Evolutionary conservation across 495 filamentous ascomycete genomes (phyloP), one percentile per base, ranked within the genome.

Genomic region (Hypoxylon fuscum): DNA sequence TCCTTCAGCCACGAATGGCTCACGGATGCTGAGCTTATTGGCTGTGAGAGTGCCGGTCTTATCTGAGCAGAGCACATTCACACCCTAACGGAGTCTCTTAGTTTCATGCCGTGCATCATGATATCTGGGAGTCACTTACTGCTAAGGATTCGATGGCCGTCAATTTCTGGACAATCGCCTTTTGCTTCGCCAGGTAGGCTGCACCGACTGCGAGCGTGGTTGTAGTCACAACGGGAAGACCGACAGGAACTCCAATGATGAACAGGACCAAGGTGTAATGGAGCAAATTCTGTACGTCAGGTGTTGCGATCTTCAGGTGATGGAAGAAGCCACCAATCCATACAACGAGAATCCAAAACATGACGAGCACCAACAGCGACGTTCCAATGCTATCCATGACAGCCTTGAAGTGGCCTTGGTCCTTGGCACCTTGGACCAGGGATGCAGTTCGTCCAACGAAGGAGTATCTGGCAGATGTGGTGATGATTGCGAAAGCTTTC

Each of bases 151-250:
- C 93, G 63, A 97, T 97, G 47, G 93, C 93, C 32, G 90, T 93
- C 55, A 97, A 83, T 78, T 96, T 97, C 79, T 97, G 93, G 68
- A 97, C 93, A 69, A 97, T 97, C 12, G 93, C 93, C 76, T 96
- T 91, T 79, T 96, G 93, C 77, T 91, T 93, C 42, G 93, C 93
- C 62, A 97, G 81, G 74, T 96, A 96, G 34, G 91, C 91, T 64
- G 93, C 93, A 74, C 93, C 93, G 63, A 97, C 93, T 72, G 93
- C 92, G 88, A 97, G 92, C 47, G 93, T 97, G 44, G 93, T 97
- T 42, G 93, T 97, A 45, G 93, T 93, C 68, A 97, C 93, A 51
- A 93, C 93, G 15, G 93, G 93, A 35, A 97, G 90, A 89, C 93
- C 93, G 74, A 97, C 93, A 56, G 93, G 93, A 27, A 97, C 93